These are phyloP conservation scores for Calocera viscosa DNA, from an alignment of 768 basidiomycete species.

Conservation along the genomic window DNA sequence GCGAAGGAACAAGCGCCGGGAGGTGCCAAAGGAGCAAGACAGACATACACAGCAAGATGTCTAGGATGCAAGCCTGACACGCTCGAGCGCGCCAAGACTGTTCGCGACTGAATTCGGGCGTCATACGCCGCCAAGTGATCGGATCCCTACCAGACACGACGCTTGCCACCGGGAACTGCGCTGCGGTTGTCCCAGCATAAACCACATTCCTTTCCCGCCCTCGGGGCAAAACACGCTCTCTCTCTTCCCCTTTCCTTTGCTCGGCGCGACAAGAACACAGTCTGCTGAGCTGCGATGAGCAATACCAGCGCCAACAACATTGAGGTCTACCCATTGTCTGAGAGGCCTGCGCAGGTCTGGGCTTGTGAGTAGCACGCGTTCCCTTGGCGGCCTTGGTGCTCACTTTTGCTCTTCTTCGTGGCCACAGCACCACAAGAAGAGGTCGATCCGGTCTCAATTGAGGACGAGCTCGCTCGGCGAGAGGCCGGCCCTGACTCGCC, in stretches of 20 bases:
- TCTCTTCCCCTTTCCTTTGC: background rate
- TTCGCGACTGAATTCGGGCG: too few relatives aligned
- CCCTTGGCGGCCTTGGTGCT: background rate
- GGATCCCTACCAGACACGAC: background rate
- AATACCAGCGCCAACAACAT: background rate
- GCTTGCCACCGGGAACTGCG: background rate
- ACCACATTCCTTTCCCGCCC: background rate
- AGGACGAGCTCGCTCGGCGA: background rate
- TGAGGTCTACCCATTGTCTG: background rate
- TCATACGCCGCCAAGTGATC: background rate
- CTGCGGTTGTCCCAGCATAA: background rate
- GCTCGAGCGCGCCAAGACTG: background rate
- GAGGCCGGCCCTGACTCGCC: background rate
- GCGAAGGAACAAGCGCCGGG: background rate
- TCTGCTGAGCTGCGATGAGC: conserved; percentile 1
- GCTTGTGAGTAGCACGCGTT: conserved; percentile 5
- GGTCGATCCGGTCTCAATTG: background rate
- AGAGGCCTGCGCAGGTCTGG: background rate
- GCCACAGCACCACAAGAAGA: background rate
- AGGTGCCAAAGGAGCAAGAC: background rate
- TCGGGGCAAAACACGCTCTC: background rate
- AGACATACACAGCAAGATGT: background rate
- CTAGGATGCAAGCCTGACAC: background rate
- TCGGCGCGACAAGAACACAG: background rate
- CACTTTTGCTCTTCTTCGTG: background rate